These are phyloP conservation scores for Pichia cactophila DNA, from an alignment of 1,139 yeast genomes.

Conservation along the genomic window DNA sequence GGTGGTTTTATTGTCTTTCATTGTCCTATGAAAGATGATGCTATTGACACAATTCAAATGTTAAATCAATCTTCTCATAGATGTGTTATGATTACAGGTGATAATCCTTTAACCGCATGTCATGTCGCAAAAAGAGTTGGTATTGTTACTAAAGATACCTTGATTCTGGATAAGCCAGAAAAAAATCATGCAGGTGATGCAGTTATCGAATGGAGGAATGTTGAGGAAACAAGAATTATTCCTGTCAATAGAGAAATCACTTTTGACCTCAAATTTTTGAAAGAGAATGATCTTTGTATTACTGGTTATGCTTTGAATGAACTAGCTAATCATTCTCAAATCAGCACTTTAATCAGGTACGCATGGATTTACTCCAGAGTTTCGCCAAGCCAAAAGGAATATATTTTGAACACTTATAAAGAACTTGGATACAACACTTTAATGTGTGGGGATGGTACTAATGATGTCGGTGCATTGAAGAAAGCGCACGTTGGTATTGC, in stretches of 20 bases:
- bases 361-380: slow-evolving; percentile 98
- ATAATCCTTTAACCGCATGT: slow-evolving; percentile 95
- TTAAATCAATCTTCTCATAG: slow-evolving; percentile 93
- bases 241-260: slow-evolving; percentile 55
- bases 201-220: slow-evolving; percentile 77
- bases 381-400: slow-evolving; percentile 93
- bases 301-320: slow-evolving; percentile 85
- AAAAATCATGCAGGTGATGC: slow-evolving; percentile 40
- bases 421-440: slow-evolving; percentile 86
- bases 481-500: slow-evolving; percentile 99
- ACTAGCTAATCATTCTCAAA: slow-evolving; percentile 53
- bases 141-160: slow-evolving; percentile 73
- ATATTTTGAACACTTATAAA: slow-evolving; percentile 74
- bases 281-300: slow-evolving; percentile 76
- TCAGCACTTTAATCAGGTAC: slow-evolving; percentile 68
- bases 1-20: slow-evolving; percentile 96
- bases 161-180: slow-evolving; percentile 84
- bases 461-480: slow-evolving; percentile 98
- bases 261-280: slow-evolving; percentile 52
- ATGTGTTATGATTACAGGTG: slow-evolving; percentile 97
- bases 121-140: slow-evolving; percentile 94
- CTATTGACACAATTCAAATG: slow-evolving; percentile 84
- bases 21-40: slow-evolving; percentile 93
- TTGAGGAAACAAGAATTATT: slow-evolving; percentile 64
- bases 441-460: slow-evolving; percentile 99